These are phyloP conservation scores for Cucurbita moschata DNA, from an alignment of 306 rosid species.

Conservation along the genomic window DNA sequence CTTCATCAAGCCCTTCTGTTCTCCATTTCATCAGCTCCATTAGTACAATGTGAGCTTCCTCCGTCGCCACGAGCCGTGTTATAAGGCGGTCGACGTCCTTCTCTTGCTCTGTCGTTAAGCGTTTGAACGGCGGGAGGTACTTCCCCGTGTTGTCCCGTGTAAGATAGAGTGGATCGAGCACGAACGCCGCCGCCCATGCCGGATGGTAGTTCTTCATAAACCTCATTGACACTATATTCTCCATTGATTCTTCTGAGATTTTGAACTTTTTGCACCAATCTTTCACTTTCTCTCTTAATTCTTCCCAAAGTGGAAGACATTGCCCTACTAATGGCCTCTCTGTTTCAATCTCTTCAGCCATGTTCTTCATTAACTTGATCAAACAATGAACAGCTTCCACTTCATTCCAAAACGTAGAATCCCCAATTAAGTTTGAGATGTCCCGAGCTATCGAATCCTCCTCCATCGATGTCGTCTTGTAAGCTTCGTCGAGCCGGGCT, in stretches of 20 bases:
- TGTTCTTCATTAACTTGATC: slow-evolving; percentile 52
- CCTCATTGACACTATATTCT: slow-evolving; percentile 32
- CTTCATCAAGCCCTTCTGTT: slow-evolving; percentile 59
- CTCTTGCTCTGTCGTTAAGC: slow-evolving; percentile 39
- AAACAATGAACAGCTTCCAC: slow-evolving; percentile 43
- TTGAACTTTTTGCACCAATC: slow-evolving; percentile 48
- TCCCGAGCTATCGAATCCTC: slow-evolving; percentile 48
- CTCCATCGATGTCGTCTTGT: slow-evolving; percentile 41
- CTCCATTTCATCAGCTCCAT: slow-evolving; percentile 74
- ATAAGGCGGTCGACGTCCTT: slow-evolving; percentile 49
- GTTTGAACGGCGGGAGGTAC: slow-evolving; percentile 50
- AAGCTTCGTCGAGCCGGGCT: slow-evolving; percentile 33
- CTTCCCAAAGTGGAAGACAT: slow-evolving; percentile 78
- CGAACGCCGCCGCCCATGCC: slow-evolving; percentile 56
- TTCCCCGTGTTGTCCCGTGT: slow-evolving; percentile 40
- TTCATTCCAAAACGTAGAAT: slow-evolving; percentile 57
- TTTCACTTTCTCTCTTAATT: slow-evolving; percentile 46
- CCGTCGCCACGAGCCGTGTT: slow-evolving; percentile 40
- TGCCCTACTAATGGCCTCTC: slow-evolving; percentile 74
- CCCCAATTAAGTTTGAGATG: slow-evolving; percentile 40
- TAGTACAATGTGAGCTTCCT: slow-evolving; percentile 46
- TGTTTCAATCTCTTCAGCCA: slow-evolving; percentile 56
- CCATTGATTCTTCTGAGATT: slow-evolving; percentile 26
- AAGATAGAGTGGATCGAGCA: slow-evolving; percentile 48
- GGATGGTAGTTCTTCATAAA: slow-evolving; percentile 53